These are phyloP conservation scores for Ramaria sp. DNA, from an alignment of 768 basidiomycete genomes.

Conservation along the genomic window DNA sequence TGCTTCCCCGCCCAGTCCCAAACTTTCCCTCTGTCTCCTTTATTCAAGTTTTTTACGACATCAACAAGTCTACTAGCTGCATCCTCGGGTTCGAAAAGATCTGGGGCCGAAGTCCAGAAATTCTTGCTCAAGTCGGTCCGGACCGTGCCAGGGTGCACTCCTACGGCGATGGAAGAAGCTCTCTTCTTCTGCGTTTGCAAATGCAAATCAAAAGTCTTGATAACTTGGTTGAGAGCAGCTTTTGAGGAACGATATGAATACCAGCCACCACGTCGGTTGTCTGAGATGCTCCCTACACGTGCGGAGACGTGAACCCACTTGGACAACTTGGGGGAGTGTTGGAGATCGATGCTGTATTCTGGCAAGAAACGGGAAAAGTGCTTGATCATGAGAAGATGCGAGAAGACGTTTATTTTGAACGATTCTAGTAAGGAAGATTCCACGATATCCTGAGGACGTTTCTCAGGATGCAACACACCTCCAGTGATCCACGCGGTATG, in stretches of 20 bases:
- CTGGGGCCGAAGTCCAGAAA: constrained; percentile 33
- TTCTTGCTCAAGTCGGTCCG: constrained; percentile 47
- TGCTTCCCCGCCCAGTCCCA: constrained; percentile 52
- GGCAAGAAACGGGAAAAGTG: constrained; percentile 53
- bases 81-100: constrained; percentile 38
- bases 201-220: constrained; percentile 50
- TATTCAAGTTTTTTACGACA: constrained; percentile 32
- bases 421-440: constrained; percentile 29
- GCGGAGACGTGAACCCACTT: constrained; percentile 55
- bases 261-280: constrained; percentile 51
- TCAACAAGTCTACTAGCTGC: constrained; percentile 36
- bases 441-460: constrained; percentile 38
- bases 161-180: constrained; percentile 35
- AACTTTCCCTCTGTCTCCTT: constrained; percentile 35
- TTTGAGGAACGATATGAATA: constrained; percentile 54
- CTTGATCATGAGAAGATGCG: constrained; percentile 51
- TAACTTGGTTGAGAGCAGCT: constrained; percentile 51
- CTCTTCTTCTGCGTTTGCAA: constrained; percentile 33
- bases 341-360: background rate
- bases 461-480: constrained; percentile 46
- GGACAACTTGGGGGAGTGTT: constrained; percentile 19
- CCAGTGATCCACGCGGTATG: constrained; percentile 47
- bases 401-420: constrained; percentile 49
- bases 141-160: constrained; percentile 50
- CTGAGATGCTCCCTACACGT: constrained; percentile 46